phyloP scores from a whole-genome alignment of 148 eudicot genomes.

The Rhododendron ferrugineum region DNA sequence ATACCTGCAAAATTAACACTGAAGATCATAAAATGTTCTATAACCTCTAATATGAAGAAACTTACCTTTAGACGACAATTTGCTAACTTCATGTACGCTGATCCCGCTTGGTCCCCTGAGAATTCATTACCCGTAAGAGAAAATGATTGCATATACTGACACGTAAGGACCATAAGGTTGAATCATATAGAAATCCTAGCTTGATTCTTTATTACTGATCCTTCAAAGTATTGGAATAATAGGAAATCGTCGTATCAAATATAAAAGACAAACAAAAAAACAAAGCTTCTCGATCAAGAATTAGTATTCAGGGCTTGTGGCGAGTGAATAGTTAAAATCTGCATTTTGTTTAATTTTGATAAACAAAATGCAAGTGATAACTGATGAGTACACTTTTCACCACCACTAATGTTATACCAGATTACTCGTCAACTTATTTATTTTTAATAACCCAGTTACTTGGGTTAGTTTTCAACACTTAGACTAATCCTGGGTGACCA shows the following conservation, averaged over 20 bases:
- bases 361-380: not conserved
- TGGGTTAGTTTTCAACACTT: too few species aligned
- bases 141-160: not conserved
- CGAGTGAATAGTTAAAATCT: too few species aligned
- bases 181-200: not conserved
- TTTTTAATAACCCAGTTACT: too few species aligned
- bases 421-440: too few species aligned
- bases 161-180: not conserved
- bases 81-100: constrained; percentile 32
- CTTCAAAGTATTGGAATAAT: too few species aligned
- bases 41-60: not conserved
- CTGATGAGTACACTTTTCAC: not conserved
- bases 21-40: not conserved
- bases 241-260: not conserved
- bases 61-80: constrained; percentile 36
- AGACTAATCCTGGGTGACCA: not conserved
- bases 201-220: too few species aligned
- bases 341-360: too few species aligned
- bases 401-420: too few species aligned
- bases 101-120: constrained; percentile 47
- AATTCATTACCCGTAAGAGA: constrained; percentile 5
- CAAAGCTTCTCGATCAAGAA: not conserved
- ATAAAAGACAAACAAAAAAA: too few species aligned
- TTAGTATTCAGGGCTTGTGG: not conserved
- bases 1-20: not conserved